Percentiles rank a stretch among this genome's conserved stretches.
Conservation (phyloP, 2,329 filamentous ascomycete species). For the Apiospora hydei region DNA sequence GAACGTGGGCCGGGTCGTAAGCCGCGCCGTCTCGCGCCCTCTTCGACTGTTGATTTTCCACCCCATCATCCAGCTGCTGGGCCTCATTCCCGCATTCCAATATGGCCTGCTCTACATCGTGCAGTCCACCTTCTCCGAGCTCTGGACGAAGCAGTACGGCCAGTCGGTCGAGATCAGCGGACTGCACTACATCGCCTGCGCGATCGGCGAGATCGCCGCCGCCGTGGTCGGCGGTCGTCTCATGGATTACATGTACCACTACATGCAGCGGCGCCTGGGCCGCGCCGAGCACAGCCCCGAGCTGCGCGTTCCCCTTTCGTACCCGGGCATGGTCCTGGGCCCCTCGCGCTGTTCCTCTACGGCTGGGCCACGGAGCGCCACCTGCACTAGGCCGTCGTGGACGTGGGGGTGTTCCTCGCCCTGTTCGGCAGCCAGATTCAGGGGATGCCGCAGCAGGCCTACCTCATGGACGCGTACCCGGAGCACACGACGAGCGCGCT, state of each 20-base stretch:
- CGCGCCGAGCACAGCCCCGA: constrained; percentile 54
- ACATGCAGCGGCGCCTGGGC: constrained; percentile 23
- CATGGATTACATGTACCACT: constrained; percentile 50
- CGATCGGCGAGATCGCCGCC: constrained; percentile 66
- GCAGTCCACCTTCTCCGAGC: constrained; percentile 65
- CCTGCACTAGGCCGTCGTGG: constrained; percentile 48
- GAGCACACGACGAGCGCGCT: constrained; percentile 56
- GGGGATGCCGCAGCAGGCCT: constrained; percentile 43
- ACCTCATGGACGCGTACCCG: constrained; percentile 54
- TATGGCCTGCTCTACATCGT: constrained; percentile 71
- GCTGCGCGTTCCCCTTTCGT: constrained; percentile 66
- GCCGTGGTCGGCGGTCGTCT: constrained; percentile 53
- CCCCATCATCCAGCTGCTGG: constrained; percentile 64
- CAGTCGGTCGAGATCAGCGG: constrained; percentile 65
- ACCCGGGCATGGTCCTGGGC: constrained; percentile 56
- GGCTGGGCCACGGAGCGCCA: constrained; percentile 51
- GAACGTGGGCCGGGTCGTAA: constrained; percentile 37
- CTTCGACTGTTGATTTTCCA: constrained; percentile 64
- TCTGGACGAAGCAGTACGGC: constrained; percentile 64
- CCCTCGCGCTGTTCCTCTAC: constrained; percentile 50
- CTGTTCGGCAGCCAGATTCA: constrained; percentile 44
- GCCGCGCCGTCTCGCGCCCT: constrained; percentile 57
- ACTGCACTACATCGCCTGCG: constrained; percentile 69
- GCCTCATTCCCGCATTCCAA: constrained; percentile 62
- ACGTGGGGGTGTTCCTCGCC: constrained; percentile 44